A percentile compares a stretch with the other conserved stretches of the same genome.
phyloP scores from a whole-genome alignment of 768 basidiomycete species.

The Amyloporia xantha region DNA sequence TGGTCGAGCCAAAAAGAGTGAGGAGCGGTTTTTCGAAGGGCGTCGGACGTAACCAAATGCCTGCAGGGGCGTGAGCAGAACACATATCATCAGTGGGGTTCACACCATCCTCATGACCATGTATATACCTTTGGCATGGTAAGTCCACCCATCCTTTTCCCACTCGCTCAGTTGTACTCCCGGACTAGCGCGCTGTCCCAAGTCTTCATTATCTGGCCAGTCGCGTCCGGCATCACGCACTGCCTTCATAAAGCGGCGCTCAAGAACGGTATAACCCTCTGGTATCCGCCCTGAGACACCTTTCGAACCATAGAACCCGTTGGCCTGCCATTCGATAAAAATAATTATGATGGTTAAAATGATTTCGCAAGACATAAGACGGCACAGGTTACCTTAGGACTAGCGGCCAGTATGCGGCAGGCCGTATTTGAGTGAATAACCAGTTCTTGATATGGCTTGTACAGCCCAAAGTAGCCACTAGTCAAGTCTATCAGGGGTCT shows the following conservation, averaged over 20 bases:
- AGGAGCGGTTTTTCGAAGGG: slow-evolving; percentile 47
- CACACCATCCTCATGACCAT: neutral
- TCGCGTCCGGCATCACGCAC: slow-evolving; percentile 40
- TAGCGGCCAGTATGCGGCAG: slow-evolving; percentile 75
- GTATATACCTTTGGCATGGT: slow-evolving; percentile 91
- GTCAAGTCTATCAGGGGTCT: slow-evolving; percentile 73
- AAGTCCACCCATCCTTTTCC: slow-evolving; percentile 89
- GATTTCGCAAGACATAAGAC: slow-evolving; percentile 2
- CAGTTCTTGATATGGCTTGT: slow-evolving; percentile 68
- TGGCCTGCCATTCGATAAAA: no score
- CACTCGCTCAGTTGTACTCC: slow-evolving; percentile 81
- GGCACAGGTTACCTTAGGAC: slow-evolving; percentile 60
- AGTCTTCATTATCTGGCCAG: slow-evolving; percentile 15
- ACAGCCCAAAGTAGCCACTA: slow-evolving; percentile 92
- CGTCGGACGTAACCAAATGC: slow-evolving; percentile 76
- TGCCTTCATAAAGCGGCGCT: slow-evolving; percentile 74
- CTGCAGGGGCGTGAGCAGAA: slow-evolving; percentile 30
- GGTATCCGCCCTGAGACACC: slow-evolving; percentile 93
- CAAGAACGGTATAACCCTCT: slow-evolving; percentile 87
- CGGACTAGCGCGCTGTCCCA: slow-evolving; percentile 22
- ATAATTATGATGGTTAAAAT: neutral
- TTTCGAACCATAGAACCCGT: slow-evolving; percentile 87
- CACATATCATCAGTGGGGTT: neutral
- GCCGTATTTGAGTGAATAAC: slow-evolving; percentile 52
- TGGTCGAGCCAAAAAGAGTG: slow-evolving; percentile 91